phyloP scores from a whole-genome alignment of 192 early-diverging fungal genomes.

The Podila clonocystis region DNA sequence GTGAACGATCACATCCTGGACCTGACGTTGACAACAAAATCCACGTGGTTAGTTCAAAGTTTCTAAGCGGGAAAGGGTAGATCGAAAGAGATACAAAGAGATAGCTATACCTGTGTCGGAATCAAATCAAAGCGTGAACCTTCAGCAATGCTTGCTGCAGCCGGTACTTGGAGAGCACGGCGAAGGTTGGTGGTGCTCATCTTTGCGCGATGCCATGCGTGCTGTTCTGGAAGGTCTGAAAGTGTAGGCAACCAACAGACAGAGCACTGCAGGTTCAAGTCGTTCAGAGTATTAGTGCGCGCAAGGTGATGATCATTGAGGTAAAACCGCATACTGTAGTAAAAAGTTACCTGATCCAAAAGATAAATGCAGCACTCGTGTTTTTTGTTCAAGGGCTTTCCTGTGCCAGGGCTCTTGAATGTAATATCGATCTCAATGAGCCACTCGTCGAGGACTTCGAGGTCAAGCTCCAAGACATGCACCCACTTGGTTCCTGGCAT shows the following conservation, averaged over 20 bases:
- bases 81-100: too few species aligned
- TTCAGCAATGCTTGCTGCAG: not conserved
- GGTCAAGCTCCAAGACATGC: constrained; percentile 26
- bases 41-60: too few species aligned
- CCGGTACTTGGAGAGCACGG: not conserved
- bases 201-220: not conserved
- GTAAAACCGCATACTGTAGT: not conserved
- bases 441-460: constrained; percentile 33
- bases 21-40: too few species aligned
- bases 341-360: constrained; percentile 37
- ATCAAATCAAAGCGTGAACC: not conserved
- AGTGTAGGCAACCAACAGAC: not conserved
- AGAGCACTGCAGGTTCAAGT: not conserved
- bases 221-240: not conserved
- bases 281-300: not conserved
- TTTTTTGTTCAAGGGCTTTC: constrained; percentile 34
- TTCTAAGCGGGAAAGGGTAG: too few species aligned
- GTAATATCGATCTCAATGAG: constrained; percentile 12
- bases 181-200: constrained; percentile 3
- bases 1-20: too few species aligned
- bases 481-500: constrained; percentile 19
- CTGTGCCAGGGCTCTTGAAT: constrained; percentile 54
- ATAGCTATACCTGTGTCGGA: not conserved
- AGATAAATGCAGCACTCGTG: constrained; percentile 57
- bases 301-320: not conserved